Evolutionary conservation across 1,284 basidiomycete genomes (phyloP).

Genomic region (Tylopilus sp.): DNA sequence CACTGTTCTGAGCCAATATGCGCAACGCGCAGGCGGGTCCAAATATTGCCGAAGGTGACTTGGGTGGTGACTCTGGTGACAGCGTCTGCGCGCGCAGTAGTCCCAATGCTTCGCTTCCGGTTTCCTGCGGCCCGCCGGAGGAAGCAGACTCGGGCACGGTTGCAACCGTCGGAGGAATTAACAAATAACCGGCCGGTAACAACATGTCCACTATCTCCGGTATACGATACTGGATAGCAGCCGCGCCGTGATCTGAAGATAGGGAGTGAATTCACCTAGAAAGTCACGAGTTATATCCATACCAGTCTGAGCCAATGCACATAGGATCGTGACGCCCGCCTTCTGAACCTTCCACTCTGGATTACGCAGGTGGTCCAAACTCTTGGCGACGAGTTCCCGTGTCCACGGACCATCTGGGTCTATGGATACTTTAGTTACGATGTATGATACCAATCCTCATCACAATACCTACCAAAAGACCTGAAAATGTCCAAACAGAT

Average conservation of each 20-base stretch:
- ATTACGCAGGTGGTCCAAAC: background rate
- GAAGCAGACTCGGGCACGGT: too few species aligned
- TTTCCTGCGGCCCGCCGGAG: background rate
- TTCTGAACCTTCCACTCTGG: too few species aligned
- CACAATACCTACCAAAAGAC: background rate
- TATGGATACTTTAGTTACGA: background rate
- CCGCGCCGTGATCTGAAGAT: background rate
- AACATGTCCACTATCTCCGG: background rate
- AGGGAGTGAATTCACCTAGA: background rate
- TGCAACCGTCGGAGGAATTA: background rate
- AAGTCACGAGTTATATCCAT: background rate
- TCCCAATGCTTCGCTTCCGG: too few species aligned
- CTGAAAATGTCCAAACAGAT: constrained; percentile 13
- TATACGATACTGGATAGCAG: background rate
- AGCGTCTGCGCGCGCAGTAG: background rate
- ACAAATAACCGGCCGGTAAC: background rate
- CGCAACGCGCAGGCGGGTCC: background rate
- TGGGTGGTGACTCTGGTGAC: background rate
- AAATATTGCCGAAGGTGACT: background rate
- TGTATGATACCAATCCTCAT: background rate
- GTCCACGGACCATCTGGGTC: background rate
- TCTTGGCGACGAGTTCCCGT: background rate
- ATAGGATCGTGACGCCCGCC: too few species aligned
- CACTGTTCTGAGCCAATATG: background rate
- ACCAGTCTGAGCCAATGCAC: constrained; percentile 13